Evolutionary conservation across 495 filamentous ascomycete species (phyloP).

Genomic region (Coniosporium apollinis): DNA sequence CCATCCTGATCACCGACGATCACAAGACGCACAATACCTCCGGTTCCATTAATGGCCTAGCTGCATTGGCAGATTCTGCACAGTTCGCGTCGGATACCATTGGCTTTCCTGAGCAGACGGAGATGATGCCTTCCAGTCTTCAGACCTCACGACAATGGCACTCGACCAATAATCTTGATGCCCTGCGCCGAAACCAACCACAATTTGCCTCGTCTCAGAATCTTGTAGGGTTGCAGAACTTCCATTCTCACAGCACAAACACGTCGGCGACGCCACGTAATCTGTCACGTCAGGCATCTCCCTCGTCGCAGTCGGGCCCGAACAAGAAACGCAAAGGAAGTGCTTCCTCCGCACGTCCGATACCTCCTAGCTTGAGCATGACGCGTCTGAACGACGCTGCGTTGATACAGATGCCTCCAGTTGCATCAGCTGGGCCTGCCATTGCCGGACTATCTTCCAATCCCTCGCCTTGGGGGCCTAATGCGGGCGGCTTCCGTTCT

Average conservation of each 20-base stretch:
- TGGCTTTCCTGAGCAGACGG: no score
- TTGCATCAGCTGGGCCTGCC: conserved; percentile 18
- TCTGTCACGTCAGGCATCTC: conserved; percentile 57
- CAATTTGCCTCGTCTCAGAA: conserved; percentile 9
- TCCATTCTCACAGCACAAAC: conserved; percentile 22
- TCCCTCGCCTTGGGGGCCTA: conserved; percentile 9
- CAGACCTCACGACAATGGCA: conserved; percentile 8
- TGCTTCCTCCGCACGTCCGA: conserved; percentile 32
- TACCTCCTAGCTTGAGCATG: conserved; percentile 64
- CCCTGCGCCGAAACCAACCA: conserved; percentile 4
- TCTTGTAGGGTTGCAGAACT: conserved; percentile 7
- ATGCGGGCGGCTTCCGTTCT: conserved; percentile 1
- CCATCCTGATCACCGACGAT: conserved; percentile 92
- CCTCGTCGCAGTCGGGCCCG: conserved; percentile 40
- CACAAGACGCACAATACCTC: conserved; percentile 60
- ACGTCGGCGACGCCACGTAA: conserved; percentile 40
- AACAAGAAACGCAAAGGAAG: conserved; percentile 64
- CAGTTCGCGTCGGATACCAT: no score
- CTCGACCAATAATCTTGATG: conserved; percentile 11
- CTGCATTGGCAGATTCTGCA: no score
- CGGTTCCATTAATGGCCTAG: no score
- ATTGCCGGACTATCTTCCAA: conserved; percentile 26
- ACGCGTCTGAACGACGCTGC: conserved; percentile 41
- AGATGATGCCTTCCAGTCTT: not conserved
- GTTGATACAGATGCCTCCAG: conserved; percentile 5